A percentile compares a stretch with the other conserved stretches of the same genome.
phyloP scores from a whole-genome alignment of 2,329 filamentous ascomycete species.

The Exophiala alcalophila region DNA sequence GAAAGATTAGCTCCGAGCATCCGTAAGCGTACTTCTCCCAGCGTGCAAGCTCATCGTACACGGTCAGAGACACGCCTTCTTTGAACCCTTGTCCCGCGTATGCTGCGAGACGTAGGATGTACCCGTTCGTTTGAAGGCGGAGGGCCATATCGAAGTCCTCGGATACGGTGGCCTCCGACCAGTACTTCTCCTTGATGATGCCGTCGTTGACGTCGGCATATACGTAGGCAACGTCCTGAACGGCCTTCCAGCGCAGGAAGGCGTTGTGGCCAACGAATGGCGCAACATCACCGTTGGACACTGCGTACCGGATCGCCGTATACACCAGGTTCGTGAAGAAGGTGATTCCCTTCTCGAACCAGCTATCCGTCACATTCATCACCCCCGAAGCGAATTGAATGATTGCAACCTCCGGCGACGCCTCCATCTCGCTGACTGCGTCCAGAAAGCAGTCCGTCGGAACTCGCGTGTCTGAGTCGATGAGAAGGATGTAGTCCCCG shows the following conservation, averaged over 20 bases:
- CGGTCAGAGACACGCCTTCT: slow-evolving; percentile 77
- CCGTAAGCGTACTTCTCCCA: slow-evolving; percentile 89
- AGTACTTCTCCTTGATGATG: slow-evolving; percentile 61
- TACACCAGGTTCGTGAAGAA: slow-evolving; percentile 80
- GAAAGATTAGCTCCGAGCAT: slow-evolving; percentile 77
- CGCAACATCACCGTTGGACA: slow-evolving; percentile 68
- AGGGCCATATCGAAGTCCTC: slow-evolving; percentile 76
- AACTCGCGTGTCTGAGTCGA: slow-evolving; percentile 68
- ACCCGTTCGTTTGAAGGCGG: slow-evolving; percentile 66
- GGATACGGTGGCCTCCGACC: slow-evolving; percentile 73
- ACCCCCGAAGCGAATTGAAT: slow-evolving; percentile 71
- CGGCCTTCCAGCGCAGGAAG: slow-evolving; percentile 65
- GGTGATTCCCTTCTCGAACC: slow-evolving; percentile 73
- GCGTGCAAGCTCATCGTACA: slow-evolving; percentile 78
- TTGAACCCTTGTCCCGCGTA: slow-evolving; percentile 70
- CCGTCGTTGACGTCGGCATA: slow-evolving; percentile 46
- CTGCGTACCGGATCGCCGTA: slow-evolving; percentile 67
- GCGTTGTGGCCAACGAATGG: slow-evolving; percentile 79
- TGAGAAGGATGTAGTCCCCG: slow-evolving; percentile 71
- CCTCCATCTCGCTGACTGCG: slow-evolving; percentile 68
- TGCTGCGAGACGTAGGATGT: slow-evolving; percentile 64
- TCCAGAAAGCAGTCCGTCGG: slow-evolving; percentile 66
- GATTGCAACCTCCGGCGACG: slow-evolving; percentile 66
- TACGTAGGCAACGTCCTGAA: slow-evolving; percentile 57
- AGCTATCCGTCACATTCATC: slow-evolving; percentile 70